These are phyloP conservation scores for Cucumis cinereus DNA, from an alignment of 306 rosid genomes.

Conservation along the genomic window DNA sequence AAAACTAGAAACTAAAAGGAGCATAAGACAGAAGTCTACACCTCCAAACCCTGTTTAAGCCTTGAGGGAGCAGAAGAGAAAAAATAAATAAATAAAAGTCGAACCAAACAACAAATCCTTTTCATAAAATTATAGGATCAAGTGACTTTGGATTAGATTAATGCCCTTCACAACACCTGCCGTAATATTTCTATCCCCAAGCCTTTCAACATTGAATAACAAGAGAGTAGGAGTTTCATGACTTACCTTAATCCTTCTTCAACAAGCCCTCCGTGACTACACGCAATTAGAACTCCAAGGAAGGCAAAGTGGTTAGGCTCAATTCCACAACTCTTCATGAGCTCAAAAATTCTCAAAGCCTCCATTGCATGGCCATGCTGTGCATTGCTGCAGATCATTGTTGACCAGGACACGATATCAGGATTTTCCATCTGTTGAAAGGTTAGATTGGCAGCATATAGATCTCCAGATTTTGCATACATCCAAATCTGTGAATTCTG, in stretches of 20 bases:
- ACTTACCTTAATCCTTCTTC: conserved; percentile 31
- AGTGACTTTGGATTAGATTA: neutral
- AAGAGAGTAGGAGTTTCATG: neutral
- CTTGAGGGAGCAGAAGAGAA: neutral
- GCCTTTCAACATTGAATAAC: neutral
- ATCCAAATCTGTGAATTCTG: conserved; percentile 43
- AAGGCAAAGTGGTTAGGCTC: conserved; percentile 36
- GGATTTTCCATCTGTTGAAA: conserved; percentile 32
- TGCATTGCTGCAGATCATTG: conserved; percentile 37
- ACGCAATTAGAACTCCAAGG: conserved; percentile 46
- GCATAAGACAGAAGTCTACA: neutral
- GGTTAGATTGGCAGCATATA: conserved; percentile 24
- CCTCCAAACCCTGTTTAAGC: neutral
- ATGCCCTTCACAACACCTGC: neutral
- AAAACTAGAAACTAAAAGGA: neutral
- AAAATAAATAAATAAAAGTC: neutral
- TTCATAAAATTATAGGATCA: neutral
- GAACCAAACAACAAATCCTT: neutral
- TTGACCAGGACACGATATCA: conserved; percentile 51
- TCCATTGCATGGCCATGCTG: conserved; percentile 43
- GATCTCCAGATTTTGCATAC: conserved; percentile 55
- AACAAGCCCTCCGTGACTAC: conserved; percentile 52
- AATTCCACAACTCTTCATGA: conserved; percentile 27
- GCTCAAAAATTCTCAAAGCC: conserved; percentile 31
- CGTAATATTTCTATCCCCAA: neutral